Evolutionary conservation across 306 rosid species (phyloP), one percentile per base, ranked within the genome.

Genomic region (Cercis canadensis): DNA sequence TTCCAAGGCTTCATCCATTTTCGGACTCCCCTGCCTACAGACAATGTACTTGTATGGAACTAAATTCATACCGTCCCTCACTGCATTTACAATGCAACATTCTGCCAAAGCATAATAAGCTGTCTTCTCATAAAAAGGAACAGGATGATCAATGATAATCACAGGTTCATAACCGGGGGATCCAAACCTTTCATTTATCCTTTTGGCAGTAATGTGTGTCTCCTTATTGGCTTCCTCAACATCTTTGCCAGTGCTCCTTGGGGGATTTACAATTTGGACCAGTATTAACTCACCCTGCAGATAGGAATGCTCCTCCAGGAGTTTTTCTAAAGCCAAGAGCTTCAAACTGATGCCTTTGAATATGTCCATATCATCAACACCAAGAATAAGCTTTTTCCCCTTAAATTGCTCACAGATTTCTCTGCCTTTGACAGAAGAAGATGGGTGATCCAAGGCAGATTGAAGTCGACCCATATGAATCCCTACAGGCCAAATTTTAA

Each of bases 301-400:
- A 72, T 70, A 77, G 2, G 84, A 86, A 61, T 78, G 79, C 77
- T 79, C 84, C 62, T 63, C 66, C 74, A 92, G 65, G 47, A 92
- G 98, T 49, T 82, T 85, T 66, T 90, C 97, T 44, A 87, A 2
- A 14, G 97, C 97, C 69, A 85, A 58, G 55, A 92, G 71, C 84
- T 92, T 92, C 7, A 92, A 78, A 79, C 85, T 80, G 47, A 92
- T 81, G 15, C 98, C 98, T 77, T 92, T 83, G 50, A 90, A 88
- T 52, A 90, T 83, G 81, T 92, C 98, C 88, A 90, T 82, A 71
- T 92, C 97, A 72, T 92, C 98, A 44, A 85, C 92, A 56, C 98
- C 92, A 12, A 92, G 33, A 65, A 92, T 87, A 73, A 92, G 34
- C 62, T 62, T 84, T 72, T 80, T 87, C 74, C 96, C 97, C 78